phyloP scores from a whole-genome alignment of 768 basidiomycete genomes.

The Punctularia strigosozonata region DNA sequence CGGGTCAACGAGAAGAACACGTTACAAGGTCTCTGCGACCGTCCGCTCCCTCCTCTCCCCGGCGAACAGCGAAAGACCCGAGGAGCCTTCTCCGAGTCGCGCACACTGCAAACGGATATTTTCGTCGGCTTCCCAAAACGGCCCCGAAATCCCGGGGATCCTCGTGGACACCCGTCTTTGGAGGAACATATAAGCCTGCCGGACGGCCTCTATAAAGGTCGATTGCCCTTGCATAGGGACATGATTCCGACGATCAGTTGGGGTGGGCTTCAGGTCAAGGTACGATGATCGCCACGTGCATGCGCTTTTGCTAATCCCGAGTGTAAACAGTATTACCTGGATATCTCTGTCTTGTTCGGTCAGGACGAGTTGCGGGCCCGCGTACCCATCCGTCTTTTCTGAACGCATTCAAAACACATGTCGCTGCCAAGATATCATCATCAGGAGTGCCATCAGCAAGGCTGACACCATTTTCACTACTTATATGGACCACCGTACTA shows the following conservation, averaged over 20 bases:
- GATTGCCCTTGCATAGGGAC: constrained; percentile 38
- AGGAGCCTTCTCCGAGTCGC: constrained; percentile 28
- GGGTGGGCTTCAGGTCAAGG: constrained; percentile 58
- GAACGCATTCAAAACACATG: constrained; percentile 6
- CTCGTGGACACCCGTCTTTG: constrained; percentile 31
- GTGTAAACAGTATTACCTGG: constrained; percentile 51
- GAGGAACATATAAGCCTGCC: constrained; percentile 39
- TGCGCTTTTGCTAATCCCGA: constrained; percentile 1
- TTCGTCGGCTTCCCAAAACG: constrained; percentile 64
- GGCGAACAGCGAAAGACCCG: constrained; percentile 13
- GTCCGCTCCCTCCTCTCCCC: constrained; percentile 17
- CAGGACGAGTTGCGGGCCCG: constrained; percentile 52
- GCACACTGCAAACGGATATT: constrained; percentile 36
- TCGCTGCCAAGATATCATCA: not conserved
- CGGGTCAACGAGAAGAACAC: constrained; percentile 3
- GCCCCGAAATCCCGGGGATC: constrained; percentile 32
- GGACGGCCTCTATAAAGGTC: constrained; percentile 56
- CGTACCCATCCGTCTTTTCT: constrained; percentile 48
- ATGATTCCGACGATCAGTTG: constrained; percentile 60
- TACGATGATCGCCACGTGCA: constrained; percentile 15
- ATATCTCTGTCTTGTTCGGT: constrained; percentile 54
- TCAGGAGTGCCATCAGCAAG: not conserved
- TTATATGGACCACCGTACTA: too few relatives aligned
- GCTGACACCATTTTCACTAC: not conserved
- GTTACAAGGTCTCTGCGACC: constrained; percentile 7